phyloP scores from a whole-genome alignment of 2,329 filamentous ascomycete genomes.

The Stylonectria norvegica region DNA sequence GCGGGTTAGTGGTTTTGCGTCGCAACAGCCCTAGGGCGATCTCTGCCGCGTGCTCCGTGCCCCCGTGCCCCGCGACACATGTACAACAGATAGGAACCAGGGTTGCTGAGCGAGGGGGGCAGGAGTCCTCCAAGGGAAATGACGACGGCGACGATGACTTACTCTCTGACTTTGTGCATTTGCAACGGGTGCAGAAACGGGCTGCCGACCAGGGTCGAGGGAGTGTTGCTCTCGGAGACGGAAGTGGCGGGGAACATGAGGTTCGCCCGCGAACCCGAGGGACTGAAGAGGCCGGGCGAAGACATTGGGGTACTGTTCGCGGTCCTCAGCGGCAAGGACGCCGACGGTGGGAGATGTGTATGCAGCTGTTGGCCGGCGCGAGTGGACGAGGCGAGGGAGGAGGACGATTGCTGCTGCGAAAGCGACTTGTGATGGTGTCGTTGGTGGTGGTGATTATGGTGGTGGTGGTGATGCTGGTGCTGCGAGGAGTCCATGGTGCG shows the following conservation, averaged over 20 bases:
- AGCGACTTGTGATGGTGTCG: slow-evolving; percentile 27
- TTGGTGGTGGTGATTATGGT: slow-evolving; percentile 10
- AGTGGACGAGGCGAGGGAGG: slow-evolving; percentile 26
- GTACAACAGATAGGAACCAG: too few relatives aligned
- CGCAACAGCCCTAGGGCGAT: too few relatives aligned
- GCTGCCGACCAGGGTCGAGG: slow-evolving; percentile 47
- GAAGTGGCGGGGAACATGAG: slow-evolving; percentile 34
- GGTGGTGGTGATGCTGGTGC: slow-evolving; percentile 21
- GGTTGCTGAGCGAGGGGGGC: too few relatives aligned
- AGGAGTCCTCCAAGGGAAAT: too few relatives aligned
- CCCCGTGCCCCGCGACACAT: too few relatives aligned
- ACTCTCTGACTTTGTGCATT: slow-evolving; percentile 73
- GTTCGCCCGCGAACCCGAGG: slow-evolving; percentile 42
- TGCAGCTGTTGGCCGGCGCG: slow-evolving; percentile 25
- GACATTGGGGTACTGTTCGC: slow-evolving; percentile 57
- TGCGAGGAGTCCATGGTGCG: slow-evolving; percentile 29
- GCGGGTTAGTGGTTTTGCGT: slow-evolving; percentile 18
- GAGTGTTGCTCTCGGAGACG: slow-evolving; percentile 53
- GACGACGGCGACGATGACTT: slow-evolving; percentile 47
- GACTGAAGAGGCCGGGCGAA: slow-evolving; percentile 60
- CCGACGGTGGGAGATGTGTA: slow-evolving; percentile 33
- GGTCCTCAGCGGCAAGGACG: slow-evolving; percentile 45
- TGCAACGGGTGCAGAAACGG: slow-evolving; percentile 69
- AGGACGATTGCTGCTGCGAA: slow-evolving; percentile 28
- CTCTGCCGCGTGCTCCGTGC: too few relatives aligned